Percentiles rank a stretch among this genome's conserved stretches.
phyloP scores from a whole-genome alignment of 1,139 yeast genomes.

The Yamadazyma dendronema region DNA sequence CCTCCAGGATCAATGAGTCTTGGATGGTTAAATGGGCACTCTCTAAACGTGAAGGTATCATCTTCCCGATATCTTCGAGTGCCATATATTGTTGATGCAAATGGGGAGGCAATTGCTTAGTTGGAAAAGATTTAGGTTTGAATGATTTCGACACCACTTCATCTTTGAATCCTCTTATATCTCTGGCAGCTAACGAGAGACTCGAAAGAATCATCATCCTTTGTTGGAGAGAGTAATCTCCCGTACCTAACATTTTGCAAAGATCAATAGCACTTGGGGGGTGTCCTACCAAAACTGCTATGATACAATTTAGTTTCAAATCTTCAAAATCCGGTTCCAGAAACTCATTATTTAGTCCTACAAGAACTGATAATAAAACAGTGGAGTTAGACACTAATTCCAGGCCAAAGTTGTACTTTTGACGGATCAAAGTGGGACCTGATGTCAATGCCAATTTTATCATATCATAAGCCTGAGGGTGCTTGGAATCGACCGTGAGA shows the following conservation, averaged over 20 bases:
- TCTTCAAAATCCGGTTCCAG: conserved; percentile 51
- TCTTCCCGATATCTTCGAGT: conserved; percentile 12
- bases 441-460: conserved; percentile 45
- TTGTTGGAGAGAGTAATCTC: conserved; percentile 68
- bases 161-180: conserved; percentile 58
- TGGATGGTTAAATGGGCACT: conserved; percentile 22
- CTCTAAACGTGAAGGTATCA: conserved; percentile 7
- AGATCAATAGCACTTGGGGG: conserved; percentile 42
- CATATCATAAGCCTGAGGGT: conserved; percentile 50
- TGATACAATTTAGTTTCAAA: conserved; percentile 46
- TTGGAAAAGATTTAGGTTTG: conserved; percentile 28
- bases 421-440: conserved; percentile 56
- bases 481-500: conserved; percentile 42
- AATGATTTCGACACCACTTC: conserved; percentile 36
- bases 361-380: conserved; percentile 42
- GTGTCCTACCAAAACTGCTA: conserved; percentile 50
- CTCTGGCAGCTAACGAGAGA: conserved; percentile 58
- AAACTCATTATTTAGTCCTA: conserved; percentile 49
- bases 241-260: conserved; percentile 45
- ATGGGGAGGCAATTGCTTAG: conserved; percentile 45
- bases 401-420: conserved; percentile 50
- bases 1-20: conserved; percentile 32
- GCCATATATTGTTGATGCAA: conserved; percentile 39
- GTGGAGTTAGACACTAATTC: conserved; percentile 53
- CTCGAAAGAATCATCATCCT: conserved; percentile 55